Evolutionary conservation across 1,284 basidiomycete species (phyloP).

Genomic region (Cutaneotrichosporon cavernicola): DNA sequence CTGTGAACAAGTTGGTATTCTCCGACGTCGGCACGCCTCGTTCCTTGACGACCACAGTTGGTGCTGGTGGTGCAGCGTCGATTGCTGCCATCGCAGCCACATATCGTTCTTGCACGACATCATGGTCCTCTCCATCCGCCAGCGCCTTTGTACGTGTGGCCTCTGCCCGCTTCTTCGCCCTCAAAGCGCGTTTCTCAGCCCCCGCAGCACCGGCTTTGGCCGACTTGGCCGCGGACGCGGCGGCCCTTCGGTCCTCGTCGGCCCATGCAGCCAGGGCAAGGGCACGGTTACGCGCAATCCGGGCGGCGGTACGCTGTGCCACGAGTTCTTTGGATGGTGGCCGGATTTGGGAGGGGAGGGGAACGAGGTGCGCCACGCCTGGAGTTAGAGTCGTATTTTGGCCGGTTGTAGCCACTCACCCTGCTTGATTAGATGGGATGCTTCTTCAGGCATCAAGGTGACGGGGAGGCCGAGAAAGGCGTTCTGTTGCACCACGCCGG

Average conservation of each 20-base stretch:
- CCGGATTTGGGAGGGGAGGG: slow-evolving; percentile 64
- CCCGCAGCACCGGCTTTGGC: slow-evolving; percentile 59
- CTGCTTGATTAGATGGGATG: slow-evolving; percentile 76
- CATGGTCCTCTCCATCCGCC: slow-evolving; percentile 19
- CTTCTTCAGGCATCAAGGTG: slow-evolving; percentile 86
- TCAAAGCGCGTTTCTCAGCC: slow-evolving; percentile 64
- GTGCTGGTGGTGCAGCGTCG: background rate
- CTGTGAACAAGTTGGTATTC: slow-evolving; percentile 31
- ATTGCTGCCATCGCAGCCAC: slow-evolving; percentile 12
- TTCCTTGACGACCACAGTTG: background rate
- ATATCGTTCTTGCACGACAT: slow-evolving; percentile 13
- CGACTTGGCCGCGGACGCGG: slow-evolving; percentile 43
- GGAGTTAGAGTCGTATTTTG: slow-evolving; percentile 18
- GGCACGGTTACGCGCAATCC: slow-evolving; percentile 29
- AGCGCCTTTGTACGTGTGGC: slow-evolving; percentile 43
- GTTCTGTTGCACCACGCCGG: slow-evolving; percentile 94
- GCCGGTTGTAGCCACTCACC: too few species aligned
- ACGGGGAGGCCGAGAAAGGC: slow-evolving; percentile 89
- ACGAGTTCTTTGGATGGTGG: slow-evolving; percentile 61
- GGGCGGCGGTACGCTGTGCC: slow-evolving; percentile 42
- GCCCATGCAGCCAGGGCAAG: slow-evolving; percentile 19
- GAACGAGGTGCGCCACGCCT: slow-evolving; percentile 76
- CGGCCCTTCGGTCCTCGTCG: slow-evolving; percentile 57
- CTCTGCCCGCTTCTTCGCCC: slow-evolving; percentile 56
- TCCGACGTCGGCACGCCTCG: slow-evolving; percentile 15